Conservation (phyloP, 805 yeast species). For the Candida nitratophila region DNA sequence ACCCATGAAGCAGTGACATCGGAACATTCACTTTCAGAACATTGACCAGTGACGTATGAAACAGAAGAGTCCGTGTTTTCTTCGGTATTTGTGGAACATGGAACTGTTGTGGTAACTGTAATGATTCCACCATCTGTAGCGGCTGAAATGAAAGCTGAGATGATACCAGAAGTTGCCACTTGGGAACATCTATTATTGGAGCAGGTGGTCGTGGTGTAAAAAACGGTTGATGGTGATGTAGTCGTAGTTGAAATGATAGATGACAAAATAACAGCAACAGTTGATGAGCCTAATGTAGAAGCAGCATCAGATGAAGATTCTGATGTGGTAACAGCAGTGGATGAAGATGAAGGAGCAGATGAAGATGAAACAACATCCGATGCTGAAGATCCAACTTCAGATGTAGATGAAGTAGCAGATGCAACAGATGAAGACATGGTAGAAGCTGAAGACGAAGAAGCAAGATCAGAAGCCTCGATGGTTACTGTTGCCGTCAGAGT, state of each 20-base stretch:
- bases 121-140: not conserved
- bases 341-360: not conserved
- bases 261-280: not conserved
- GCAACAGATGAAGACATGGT: not conserved
- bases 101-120: not conserved
- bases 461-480: not conserved
- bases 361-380: constrained; percentile 1
- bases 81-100: not conserved
- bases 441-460: not conserved
- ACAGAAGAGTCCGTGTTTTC: not conserved
- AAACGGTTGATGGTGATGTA: not conserved
- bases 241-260: not conserved
- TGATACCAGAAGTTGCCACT: constrained; percentile 50
- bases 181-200: constrained; percentile 38
- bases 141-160: not conserved
- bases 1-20: not conserved
- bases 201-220: constrained; percentile 27
- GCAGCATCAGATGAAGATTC: not conserved
- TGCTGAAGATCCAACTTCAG: constrained; percentile 9
- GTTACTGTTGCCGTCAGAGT: not conserved
- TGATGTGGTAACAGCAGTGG: not conserved
- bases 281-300: not conserved
- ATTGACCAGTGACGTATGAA: not conserved
- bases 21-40: not conserved
- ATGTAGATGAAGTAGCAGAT: not conserved